phyloP scores from a whole-genome alignment of 331 rosid species.

The Acacia concinna region DNA sequence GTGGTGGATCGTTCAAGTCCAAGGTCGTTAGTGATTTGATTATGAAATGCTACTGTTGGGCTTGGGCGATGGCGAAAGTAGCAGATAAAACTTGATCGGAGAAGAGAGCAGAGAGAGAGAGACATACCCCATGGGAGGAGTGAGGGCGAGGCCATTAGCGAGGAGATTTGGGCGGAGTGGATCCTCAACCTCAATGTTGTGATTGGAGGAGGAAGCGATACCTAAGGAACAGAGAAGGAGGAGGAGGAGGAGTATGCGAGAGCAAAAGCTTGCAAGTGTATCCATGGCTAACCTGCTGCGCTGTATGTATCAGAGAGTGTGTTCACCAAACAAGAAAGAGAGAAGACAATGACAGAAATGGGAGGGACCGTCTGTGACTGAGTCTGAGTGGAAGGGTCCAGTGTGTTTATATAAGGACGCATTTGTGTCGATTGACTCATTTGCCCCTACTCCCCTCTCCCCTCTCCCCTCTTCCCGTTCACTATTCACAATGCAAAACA shows the following conservation, averaged over 20 bases:
- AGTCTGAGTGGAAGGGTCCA: background rate
- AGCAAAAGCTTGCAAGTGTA: background rate
- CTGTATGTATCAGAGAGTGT: no score
- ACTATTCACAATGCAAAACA: no score
- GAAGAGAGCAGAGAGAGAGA: background rate
- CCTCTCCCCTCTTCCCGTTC: no score
- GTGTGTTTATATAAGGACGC: no score
- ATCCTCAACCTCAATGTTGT: constrained; percentile 14
- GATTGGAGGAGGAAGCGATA: constrained; percentile 1
- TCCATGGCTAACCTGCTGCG: no score
- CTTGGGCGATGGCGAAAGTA: background rate
- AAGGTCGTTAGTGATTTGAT: background rate
- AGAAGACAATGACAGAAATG: background rate
- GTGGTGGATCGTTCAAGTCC: background rate
- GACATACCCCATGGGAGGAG: constrained; percentile 97
- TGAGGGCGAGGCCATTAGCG: constrained; percentile 71
- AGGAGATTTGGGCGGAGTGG: constrained; percentile 61
- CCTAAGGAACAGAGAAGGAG: background rate
- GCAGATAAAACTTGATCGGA: background rate
- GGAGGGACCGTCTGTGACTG: no score
- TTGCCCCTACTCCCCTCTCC: background rate
- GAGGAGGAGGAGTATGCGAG: background rate
- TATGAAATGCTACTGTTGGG: background rate
- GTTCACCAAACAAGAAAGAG: background rate
- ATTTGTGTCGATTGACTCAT: no score